phyloP scores from a whole-genome alignment of 306 rosid species.

The Albizia julibrissin region DNA sequence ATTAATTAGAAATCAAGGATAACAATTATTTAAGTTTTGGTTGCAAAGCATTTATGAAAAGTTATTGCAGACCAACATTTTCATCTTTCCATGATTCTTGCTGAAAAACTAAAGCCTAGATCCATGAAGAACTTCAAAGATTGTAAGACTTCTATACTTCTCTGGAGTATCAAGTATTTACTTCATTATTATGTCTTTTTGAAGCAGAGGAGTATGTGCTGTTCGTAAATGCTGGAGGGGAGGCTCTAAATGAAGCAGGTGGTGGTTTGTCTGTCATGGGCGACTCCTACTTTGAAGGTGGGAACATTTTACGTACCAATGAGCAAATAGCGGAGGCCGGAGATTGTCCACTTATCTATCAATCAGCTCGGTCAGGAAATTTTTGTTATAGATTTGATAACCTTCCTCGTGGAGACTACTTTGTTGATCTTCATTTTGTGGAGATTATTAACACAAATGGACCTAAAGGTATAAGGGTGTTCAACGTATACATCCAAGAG shows the following conservation, averaged over 20 bases:
- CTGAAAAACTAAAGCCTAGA: background rate
- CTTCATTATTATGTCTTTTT: constrained; percentile 17
- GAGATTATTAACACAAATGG: constrained; percentile 82
- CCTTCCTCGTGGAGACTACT: constrained; percentile 70
- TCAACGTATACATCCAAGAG: constrained; percentile 75
- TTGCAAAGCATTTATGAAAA: background rate
- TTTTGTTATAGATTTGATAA: constrained; percentile 58
- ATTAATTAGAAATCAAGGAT: background rate
- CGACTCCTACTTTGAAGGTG: constrained; percentile 70
- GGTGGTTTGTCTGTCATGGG: constrained; percentile 51
- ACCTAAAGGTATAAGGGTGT: constrained; percentile 85
- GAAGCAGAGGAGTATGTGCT: constrained; percentile 67
- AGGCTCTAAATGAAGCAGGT: constrained; percentile 52
- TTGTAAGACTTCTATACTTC: constrained; percentile 11
- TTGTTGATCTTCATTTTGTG: constrained; percentile 75
- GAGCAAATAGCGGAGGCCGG: constrained; percentile 71
- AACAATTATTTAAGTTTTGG: background rate
- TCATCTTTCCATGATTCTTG: background rate
- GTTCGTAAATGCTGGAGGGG: constrained; percentile 86
- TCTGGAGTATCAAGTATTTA: constrained; percentile 26
- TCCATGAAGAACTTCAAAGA: constrained; percentile 5
- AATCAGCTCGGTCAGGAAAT: constrained; percentile 70
- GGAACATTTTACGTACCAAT: constrained; percentile 60
- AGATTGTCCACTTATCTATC: constrained; percentile 67
- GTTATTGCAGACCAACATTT: background rate